Conservation (phyloP, 108 stramenopile genomes). For the Cyclotella cryptica region DNA sequence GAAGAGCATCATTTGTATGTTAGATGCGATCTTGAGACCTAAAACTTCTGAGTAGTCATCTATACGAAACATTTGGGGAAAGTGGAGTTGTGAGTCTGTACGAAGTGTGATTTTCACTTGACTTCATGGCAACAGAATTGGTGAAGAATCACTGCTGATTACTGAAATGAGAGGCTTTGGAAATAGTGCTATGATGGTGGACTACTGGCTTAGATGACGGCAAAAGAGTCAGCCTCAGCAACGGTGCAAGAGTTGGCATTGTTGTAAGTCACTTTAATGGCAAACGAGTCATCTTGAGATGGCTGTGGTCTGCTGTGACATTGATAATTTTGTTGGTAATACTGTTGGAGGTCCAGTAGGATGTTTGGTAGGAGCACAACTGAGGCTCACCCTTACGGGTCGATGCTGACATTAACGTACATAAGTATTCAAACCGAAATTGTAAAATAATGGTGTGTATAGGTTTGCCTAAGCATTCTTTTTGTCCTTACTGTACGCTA, state of each 20-base stretch:
- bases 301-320: too few species aligned
- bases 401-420: too few species aligned
- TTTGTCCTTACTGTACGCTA: too few species aligned
- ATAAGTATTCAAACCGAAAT: too few species aligned
- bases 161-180: too few species aligned
- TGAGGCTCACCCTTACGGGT: too few species aligned
- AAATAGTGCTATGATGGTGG: too few species aligned
- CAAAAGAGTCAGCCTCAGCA: too few species aligned
- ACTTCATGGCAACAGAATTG: not conserved
- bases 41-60: constrained; percentile 12
- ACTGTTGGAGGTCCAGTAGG: not conserved
- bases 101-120: not conserved
- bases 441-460: too few species aligned
- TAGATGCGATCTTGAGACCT: not conserved
- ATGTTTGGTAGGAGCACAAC: not conserved
- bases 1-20: not conserved
- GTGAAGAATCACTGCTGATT: too few species aligned
- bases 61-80: not conserved
- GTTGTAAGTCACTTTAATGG: constrained; percentile 1
- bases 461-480: too few species aligned
- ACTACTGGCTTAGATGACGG: too few species aligned
- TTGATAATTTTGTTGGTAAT: not conserved
- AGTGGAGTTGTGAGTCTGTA: not conserved
- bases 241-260: not conserved
- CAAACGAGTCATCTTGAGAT: not conserved